Conservation (phyloP, 169 alveolate genomes). For the Plasmodium cynomolgi region DNA sequence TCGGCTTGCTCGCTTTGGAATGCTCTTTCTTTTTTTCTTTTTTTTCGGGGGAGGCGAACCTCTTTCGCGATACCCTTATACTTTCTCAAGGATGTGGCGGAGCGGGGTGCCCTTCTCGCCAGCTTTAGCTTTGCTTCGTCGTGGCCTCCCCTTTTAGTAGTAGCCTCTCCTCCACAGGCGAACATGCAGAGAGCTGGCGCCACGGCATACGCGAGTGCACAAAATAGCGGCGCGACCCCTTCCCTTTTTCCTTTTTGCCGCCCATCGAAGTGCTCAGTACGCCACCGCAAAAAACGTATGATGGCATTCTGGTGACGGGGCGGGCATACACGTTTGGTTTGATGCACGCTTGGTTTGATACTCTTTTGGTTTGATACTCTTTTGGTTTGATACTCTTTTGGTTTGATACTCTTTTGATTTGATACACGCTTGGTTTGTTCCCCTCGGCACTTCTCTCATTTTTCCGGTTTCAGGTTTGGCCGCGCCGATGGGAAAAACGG, state of each 20-base stretch:
- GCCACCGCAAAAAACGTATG: not conserved
- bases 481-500: not conserved
- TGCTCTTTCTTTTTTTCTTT: not conserved
- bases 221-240: not conserved
- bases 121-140: not conserved
- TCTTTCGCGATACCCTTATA: no score
- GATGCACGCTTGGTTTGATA: no score
- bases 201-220: not conserved
- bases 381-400: no score
- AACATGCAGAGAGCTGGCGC: not conserved
- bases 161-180: not conserved
- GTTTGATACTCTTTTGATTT: no score
- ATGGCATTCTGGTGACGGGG: not conserved
- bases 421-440: not conserved
- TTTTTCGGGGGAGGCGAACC: no score
- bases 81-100: no score
- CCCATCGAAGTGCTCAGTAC: no score
- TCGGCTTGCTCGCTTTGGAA: not conserved
- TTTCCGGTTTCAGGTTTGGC: not conserved
- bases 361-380: no score
- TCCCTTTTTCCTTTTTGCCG: not conserved
- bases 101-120: not conserved
- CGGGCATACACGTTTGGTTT: not conserved
- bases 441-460: not conserved
- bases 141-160: not conserved